Base-by-base conservation (phyloP, 2,329 filamentous ascomycete species). In the Clathrospora elynae region DNA sequence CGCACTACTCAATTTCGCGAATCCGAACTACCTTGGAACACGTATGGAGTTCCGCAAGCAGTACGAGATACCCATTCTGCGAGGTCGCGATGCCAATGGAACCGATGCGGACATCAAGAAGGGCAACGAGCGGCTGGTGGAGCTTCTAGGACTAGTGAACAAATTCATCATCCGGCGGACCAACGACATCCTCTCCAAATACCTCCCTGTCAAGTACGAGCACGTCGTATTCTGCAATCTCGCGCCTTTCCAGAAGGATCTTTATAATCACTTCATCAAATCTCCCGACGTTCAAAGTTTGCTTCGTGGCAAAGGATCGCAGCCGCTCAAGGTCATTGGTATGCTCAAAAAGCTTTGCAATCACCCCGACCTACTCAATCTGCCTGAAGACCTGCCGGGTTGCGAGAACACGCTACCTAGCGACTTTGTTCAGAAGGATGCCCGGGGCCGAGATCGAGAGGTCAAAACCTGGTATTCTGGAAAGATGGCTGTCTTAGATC, bases 341-440 rank as follows among this genome's bases (percentile, higher is more conserved):
- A 85, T 99, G 57, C 79, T 99, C 63, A 99, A 99, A 74, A 99
- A 99, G 70, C 84, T 99, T 10, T 99, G 95, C 77, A 99, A 99
- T 59, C 93, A 99, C 61, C 93, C 93, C 0, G 93, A 99, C 66
- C 80, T 99, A 3, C 81, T 99, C 22, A 88, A 91, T 49, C 78
- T 97, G 2, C 77, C 86, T 0, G 82, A 83, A 0, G 93, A 99
- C 65, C 75, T 99, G 19, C 91, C 92, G 0, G 93, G 93, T 4
- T 90, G 87, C 45, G 91, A 99, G 61, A 67, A 83, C 18, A 82
- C 82, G 57, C 93, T 85, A 62, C 93, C 93, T 0, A 85, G 88
- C 2, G 92, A 95, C 63, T 99, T 90, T 62, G 83, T 95, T 3
- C 88, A 87, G 0, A 95, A 90, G 61, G 92, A 96, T 51, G 77